Evolutionary conservation across 2,329 filamentous ascomycete genomes (phyloP), one percentile per base, ranked within the genome.

Genomic region (Nemania sp.): DNA sequence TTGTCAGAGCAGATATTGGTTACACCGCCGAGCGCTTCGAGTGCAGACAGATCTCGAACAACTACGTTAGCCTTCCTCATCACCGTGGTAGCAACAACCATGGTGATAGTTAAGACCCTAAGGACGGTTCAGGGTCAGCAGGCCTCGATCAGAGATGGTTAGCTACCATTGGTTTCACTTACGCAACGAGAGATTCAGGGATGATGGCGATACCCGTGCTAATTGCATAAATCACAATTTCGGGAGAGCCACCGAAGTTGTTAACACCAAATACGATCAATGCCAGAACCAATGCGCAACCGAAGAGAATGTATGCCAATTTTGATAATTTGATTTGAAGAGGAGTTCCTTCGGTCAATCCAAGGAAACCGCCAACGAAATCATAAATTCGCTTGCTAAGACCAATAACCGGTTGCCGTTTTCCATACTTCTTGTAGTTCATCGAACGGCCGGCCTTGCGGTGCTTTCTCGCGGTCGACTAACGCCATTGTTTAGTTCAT

Each of bases 301-400:
- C 84, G 66, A 93, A 91, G 2, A 94, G 81, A 6, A 89, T 74
- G 52, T 91, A 86, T 9, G 90, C 90, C 55, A 94, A 79, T 63
- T 89, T 88, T 55, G 87, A 88, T 45, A 94, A 76, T 71, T 90
- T 91, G 60, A 86, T 82, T 72, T 92, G 89, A 43, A 94, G 76
- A 3, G 90, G 90, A 2, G 90, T 94, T 24, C 90, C 90, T 55
- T 86, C 78, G 3, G 78, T 80, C 22, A 83, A 66, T 43, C 80
- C 84, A 48, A 87, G 77, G 62, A 86, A 84, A 68, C 82, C 81
- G 60, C 80, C 80, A 39, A 79, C 60, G 15, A 76, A 71, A 61
- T 80, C 75, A 52, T 77, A 79, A 24, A 71, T 70, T 44, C 79
- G 78, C 66, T 74, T 78, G 3, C 70, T 57, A 23, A 77, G 66